These are phyloP conservation scores for Phytophthora sansomeana DNA, from an alignment of 352 stramenopile species.

Conservation along the genomic window DNA sequence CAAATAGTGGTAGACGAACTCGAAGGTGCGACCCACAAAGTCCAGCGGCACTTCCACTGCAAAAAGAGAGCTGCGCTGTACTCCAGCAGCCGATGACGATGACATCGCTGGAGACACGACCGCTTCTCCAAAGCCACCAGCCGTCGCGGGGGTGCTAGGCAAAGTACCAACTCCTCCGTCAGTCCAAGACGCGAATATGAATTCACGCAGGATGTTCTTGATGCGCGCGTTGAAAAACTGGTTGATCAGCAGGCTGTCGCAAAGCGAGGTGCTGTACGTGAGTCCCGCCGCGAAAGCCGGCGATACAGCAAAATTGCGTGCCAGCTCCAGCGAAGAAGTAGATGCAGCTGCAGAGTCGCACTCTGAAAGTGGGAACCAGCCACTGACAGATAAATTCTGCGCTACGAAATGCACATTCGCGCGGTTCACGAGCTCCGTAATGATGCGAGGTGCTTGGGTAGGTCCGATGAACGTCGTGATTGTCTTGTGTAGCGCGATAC, in stretches of 20 bases:
- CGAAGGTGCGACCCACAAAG: conserved; percentile 83
- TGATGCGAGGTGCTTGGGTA: conserved; percentile 60
- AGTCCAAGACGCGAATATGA: conserved; percentile 86
- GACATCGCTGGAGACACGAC: conserved; percentile 26
- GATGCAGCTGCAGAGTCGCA: conserved; percentile 39
- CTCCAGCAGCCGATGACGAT: conserved; percentile 39
- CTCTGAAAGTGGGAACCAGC: conserved; percentile 65
- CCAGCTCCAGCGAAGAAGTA: conserved; percentile 59
- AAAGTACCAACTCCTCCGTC: conserved; percentile 45
- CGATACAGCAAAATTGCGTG: conserved; percentile 74
- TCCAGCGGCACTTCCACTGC: conserved; percentile 76
- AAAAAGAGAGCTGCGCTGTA: conserved; percentile 82
- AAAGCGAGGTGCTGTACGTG: conserved; percentile 86
- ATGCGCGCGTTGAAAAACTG: conserved; percentile 89
- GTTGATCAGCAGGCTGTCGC: conserved; percentile 88
- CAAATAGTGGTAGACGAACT: conserved; percentile 84
- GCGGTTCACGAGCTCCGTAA: conserved; percentile 83
- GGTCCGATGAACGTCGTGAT: conserved; percentile 70
- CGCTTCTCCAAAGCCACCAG: conserved; percentile 22
- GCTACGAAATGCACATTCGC: conserved; percentile 85
- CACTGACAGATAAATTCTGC: conserved; percentile 71
- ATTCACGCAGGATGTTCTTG: conserved; percentile 86
- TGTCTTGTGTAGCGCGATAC: conserved; percentile 81
- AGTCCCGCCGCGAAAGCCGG: conserved; percentile 79
- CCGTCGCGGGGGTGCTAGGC: conserved; percentile 21